Percentiles rank a stretch among this genome's conserved stretches.
These are phyloP conservation scores for Pelargonium nanum DNA, from an alignment of 345 rosid species.

Conservation along the genomic window DNA sequence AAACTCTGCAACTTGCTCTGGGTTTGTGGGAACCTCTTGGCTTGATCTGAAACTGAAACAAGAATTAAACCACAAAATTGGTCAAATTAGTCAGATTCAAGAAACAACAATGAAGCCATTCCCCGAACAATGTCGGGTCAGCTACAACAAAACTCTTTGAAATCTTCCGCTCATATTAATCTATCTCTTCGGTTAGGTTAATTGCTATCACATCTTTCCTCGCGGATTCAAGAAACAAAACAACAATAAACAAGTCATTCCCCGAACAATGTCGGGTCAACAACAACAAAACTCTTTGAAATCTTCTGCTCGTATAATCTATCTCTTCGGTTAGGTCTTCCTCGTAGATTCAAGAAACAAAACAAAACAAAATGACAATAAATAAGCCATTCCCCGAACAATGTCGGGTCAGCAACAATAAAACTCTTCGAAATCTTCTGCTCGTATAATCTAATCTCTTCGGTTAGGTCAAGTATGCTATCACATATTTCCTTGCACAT, in stretches of 20 bases:
- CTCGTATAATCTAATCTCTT: constrained; percentile 23
- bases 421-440: no score
- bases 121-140: no score
- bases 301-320: constrained; percentile 25
- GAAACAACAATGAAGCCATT: no score
- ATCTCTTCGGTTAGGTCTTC: no score
- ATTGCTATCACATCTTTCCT: no score
- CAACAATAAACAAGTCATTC: constrained; percentile 7
- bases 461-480: no score
- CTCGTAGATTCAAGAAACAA: background rate
- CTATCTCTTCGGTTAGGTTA: no score
- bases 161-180: no score
- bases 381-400: constrained; percentile 1
- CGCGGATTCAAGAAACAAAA: background rate
- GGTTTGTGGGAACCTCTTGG: constrained; percentile 29
- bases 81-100: background rate
- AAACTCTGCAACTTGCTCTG: constrained; percentile 62
- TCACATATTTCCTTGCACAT: no score
- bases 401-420: constrained; percentile 8
- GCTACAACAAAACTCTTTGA: no score
- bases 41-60: constrained; percentile 21
- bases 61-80: background rate
- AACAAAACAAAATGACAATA: constrained; percentile 13
- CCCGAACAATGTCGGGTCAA: constrained; percentile 7
- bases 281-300: no score